Percentiles rank a stretch among this genome's conserved stretches.
Conservation (phyloP, 805 yeast species). For the Wickerhamiella kazuoi region DNA sequence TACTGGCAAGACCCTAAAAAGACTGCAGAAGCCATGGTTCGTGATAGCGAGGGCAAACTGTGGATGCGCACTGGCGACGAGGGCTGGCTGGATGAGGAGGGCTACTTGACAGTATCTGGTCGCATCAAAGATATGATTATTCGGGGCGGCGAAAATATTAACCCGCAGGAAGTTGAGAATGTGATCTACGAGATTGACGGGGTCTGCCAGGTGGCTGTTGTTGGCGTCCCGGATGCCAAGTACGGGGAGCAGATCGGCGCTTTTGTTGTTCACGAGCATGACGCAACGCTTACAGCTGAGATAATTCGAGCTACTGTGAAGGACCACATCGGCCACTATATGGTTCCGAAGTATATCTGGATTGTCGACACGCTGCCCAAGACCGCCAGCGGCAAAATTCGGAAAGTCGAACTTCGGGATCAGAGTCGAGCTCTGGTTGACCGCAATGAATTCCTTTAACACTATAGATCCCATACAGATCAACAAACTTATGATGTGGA, state of each 20-base stretch:
- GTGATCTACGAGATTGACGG: slow-evolving; percentile 14
- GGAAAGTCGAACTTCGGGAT: slow-evolving; percentile 18
- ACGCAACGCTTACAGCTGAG: slow-evolving; percentile 7
- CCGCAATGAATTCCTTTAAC: not conserved
- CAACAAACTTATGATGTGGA: too few species aligned
- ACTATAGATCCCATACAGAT: too few species aligned
- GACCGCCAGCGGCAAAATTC: slow-evolving; percentile 18
- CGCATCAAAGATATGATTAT: slow-evolving; percentile 20
- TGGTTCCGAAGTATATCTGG: slow-evolving; percentile 16
- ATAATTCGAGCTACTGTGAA: slow-evolving; percentile 9
- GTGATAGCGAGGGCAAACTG: slow-evolving; percentile 10
- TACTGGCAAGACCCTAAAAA: slow-evolving; percentile 15
- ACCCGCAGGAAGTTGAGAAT: slow-evolving; percentile 19
- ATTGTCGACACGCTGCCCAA: slow-evolving; percentile 17
- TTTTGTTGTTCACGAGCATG: slow-evolving; percentile 11
- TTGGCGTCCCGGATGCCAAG: slow-evolving; percentile 17
- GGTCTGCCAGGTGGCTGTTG: slow-evolving; percentile 17
- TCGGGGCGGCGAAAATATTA: slow-evolving; percentile 20
- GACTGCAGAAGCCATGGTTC: slow-evolving; percentile 16
- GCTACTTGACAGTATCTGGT: slow-evolving; percentile 17
- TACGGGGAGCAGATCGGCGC: slow-evolving; percentile 19
- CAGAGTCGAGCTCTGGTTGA: slow-evolving; percentile 4
- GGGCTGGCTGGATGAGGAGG: slow-evolving; percentile 16
- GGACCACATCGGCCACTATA: slow-evolving; percentile 15
- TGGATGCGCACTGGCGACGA: slow-evolving; percentile 22